phyloP scores from a whole-genome alignment of 306 rosid species.

The Abrus precatorius region DNA sequence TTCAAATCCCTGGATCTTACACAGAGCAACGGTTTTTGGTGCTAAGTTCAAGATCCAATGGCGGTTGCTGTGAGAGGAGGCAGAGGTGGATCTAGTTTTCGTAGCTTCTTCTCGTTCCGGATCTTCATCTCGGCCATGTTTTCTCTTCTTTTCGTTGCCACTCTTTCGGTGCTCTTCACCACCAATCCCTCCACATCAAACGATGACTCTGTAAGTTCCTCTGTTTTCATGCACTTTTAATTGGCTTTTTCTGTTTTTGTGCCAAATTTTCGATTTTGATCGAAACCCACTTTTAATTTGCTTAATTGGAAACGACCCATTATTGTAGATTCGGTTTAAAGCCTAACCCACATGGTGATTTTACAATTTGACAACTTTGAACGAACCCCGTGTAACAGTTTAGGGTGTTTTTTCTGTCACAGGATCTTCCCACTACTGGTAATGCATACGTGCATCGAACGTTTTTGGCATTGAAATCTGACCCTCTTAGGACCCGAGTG shows the following conservation, averaged over 20 bases:
- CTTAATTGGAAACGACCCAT: constrained; percentile 35
- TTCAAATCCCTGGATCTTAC: constrained; percentile 46
- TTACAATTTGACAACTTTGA: constrained; percentile 1
- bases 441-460: constrained; percentile 87
- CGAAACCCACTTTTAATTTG: constrained; percentile 25
- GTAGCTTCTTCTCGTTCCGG: constrained; percentile 93
- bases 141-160: constrained; percentile 89
- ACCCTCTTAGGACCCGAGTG: constrained; percentile 83
- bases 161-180: constrained; percentile 78
- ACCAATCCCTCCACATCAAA: constrained; percentile 73
- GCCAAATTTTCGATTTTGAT: constrained; percentile 40
- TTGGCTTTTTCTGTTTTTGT: background rate
- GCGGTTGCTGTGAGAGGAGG: constrained; percentile 90
- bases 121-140: constrained; percentile 95
- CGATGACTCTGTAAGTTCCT: constrained; percentile 78
- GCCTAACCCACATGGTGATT: constrained; percentile 27
- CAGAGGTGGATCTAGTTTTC: constrained; percentile 79
- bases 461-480: constrained; percentile 92
- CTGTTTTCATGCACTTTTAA: background rate
- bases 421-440: constrained; percentile 87
- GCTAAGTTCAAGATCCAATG: constrained; percentile 60
- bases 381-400: constrained; percentile 31
- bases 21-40: constrained; percentile 1
- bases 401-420: constrained; percentile 43
- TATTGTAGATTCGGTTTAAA: constrained; percentile 39